Conservation (phyloP, 805 yeast genomes). For the Saccharomycopsis olivae region DNA sequence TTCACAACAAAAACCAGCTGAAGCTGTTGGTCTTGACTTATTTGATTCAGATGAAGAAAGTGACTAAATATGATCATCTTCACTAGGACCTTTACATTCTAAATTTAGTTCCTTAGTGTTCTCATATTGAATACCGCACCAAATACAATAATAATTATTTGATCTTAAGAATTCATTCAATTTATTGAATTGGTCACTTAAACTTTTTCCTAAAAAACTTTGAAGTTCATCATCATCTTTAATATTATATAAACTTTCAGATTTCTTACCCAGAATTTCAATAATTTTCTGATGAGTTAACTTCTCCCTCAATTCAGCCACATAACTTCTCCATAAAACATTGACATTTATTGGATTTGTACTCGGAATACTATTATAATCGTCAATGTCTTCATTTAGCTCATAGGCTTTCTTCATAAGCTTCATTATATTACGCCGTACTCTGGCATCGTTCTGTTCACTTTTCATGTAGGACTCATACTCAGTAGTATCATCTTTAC, state of each 20-base stretch:
- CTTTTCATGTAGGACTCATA: neutral
- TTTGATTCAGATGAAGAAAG: conserved; percentile 18
- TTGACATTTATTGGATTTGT: neutral
- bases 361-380: neutral
- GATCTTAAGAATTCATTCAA: neutral
- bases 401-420: conserved; percentile 4
- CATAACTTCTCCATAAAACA: neutral
- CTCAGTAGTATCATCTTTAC: neutral
- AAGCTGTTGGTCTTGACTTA: conserved; percentile 15
- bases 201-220: neutral
- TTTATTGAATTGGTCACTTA: neutral
- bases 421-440: neutral
- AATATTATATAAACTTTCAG: neutral
- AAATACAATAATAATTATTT: neutral
- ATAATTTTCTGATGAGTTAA: neutral
- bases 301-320: neutral
- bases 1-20: neutral
- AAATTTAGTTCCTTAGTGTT: neutral
- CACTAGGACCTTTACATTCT: conserved; percentile 1
- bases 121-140: neutral
- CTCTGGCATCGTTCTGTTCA: neutral
- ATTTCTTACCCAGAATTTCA: neutral
- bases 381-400: neutral
- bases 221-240: neutral
- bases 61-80: conserved; percentile 12